Conservation (phyloP, 305 asterid genomes). For the Coffea humblotiana region DNA sequence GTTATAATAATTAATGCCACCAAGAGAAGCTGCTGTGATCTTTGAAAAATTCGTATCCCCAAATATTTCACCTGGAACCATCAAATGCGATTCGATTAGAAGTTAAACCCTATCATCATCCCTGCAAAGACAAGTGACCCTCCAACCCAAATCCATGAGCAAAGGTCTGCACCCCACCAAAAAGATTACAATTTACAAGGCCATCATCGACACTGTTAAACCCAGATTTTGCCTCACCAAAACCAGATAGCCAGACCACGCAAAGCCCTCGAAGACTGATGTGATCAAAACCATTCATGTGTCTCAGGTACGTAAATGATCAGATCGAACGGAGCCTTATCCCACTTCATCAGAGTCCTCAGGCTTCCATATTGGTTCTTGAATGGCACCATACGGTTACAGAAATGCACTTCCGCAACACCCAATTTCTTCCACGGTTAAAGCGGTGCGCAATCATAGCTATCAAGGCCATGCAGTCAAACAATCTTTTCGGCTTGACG, state of each 20-base stretch:
- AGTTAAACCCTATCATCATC: not conserved
- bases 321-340: constrained; percentile 2
- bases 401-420: constrained; percentile 27
- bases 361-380: constrained; percentile 34
- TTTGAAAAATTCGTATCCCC: not conserved
- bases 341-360: constrained; percentile 11
- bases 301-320: constrained; percentile 31
- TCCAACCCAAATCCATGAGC: not conserved
- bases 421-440: constrained; percentile 35
- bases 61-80: not conserved
- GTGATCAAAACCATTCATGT: constrained; percentile 42
- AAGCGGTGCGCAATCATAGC: constrained; percentile 36
- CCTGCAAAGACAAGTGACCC: constrained; percentile 22
- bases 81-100: not conserved
- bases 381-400: constrained; percentile 42
- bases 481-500: constrained; percentile 49
- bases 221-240: constrained; percentile 28
- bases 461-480: constrained; percentile 33
- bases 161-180: constrained; percentile 43
- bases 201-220: constrained; percentile 17
- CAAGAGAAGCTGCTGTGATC: not conserved
- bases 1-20: not conserved
- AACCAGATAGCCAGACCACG: constrained; percentile 20
- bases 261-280: constrained; percentile 31
- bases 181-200: constrained; percentile 28